Conservation (phyloP, 306 rosid genomes). For the Lathyrus aphaca region DNA sequence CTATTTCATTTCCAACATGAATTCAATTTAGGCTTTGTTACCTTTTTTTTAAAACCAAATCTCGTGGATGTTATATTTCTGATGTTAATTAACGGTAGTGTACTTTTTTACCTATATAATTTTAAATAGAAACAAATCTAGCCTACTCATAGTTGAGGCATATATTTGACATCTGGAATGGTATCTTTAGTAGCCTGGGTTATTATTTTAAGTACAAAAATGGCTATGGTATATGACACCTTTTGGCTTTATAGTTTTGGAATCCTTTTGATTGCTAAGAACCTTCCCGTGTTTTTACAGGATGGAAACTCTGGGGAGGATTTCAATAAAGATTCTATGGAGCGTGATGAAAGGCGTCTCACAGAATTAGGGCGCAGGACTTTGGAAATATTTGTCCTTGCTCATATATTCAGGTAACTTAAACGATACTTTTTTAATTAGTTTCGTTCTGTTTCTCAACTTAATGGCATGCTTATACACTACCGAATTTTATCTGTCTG, state of each 20-base stretch:
- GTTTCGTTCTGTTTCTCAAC: conserved; percentile 27
- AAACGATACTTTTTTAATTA: conserved; percentile 5
- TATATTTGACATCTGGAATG: conserved; percentile 31
- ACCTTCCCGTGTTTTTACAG: conserved; percentile 46
- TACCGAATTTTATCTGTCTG: conserved; percentile 14
- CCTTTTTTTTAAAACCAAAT: conserved; percentile 24
- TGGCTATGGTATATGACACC: conserved; percentile 15
- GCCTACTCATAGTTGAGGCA: conserved; percentile 18
- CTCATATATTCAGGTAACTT: conserved; percentile 83
- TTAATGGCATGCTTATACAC: conserved; percentile 23
- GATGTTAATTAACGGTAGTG: conserved; percentile 1
- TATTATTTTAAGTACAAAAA: conserved; percentile 16
- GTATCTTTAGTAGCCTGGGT: conserved; percentile 1
- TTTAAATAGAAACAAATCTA: conserved; percentile 27
- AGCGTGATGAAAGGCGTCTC: conserved; percentile 95
- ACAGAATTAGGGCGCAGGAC: conserved; percentile 98
- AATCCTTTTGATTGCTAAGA: conserved; percentile 34
- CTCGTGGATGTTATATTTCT: conserved; percentile 18
- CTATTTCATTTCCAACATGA: conserved; percentile 12
- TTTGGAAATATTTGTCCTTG: conserved; percentile 97
- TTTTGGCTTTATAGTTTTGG: conserved; percentile 25
- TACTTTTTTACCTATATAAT: background rate
- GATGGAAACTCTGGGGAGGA: conserved; percentile 97
- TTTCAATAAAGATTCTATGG: conserved; percentile 89
- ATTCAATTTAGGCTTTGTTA: conserved; percentile 19